Evolutionary conservation across 768 basidiomycete species (phyloP), one percentile per base, ranked within the genome.

Genomic region (Tubosaeta brunneosetosa): DNA sequence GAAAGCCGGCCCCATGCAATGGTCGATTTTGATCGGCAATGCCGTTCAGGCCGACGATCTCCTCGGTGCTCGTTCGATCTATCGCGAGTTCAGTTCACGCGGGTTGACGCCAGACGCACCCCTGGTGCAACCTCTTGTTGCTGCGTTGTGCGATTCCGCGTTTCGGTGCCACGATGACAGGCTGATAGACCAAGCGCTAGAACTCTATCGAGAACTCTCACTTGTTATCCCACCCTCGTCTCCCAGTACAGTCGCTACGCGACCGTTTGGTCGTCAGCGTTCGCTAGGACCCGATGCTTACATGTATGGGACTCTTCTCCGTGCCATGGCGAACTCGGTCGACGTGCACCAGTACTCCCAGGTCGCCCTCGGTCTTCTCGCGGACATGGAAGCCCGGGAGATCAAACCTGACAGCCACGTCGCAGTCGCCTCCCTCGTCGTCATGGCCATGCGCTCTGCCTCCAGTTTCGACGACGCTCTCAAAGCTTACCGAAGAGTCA

Each of bases 361-460:
- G 5, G 65, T 76, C 7, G 77, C 79, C 0, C 58, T 77, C 33
- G 66, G 73, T 9, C 72, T 94, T 25, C 58, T 91, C 16, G 73
- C 79, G 36, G 88, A 91, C 57, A 88, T 94, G 82, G 73, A 80
- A 40, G 50, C 60, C 4, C 77, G 81, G 32, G 65, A 72, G 5
- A 63, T 90, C 22, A 62, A 74, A 0, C 61, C 74, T 58, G 67
- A 77, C 50, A 71, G 77, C 51, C 75, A 74, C 33, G 61, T 75
- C 57, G 73, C 78, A 17, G 61, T 72, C 12, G 73, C 81, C 5
- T 78, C 81, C 2, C 68, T 81, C 34, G 76, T 86, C 41, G 76
- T 86, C 47, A 68, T 88, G 42, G 77, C 82, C 44, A 91, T 94
- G 84, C 79, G 80, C 25, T 70, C 74, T n/a, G 71, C 82, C 1